Evolutionary conservation across 805 yeast species (phyloP).

Genomic region (Blastobotrys robertii): DNA sequence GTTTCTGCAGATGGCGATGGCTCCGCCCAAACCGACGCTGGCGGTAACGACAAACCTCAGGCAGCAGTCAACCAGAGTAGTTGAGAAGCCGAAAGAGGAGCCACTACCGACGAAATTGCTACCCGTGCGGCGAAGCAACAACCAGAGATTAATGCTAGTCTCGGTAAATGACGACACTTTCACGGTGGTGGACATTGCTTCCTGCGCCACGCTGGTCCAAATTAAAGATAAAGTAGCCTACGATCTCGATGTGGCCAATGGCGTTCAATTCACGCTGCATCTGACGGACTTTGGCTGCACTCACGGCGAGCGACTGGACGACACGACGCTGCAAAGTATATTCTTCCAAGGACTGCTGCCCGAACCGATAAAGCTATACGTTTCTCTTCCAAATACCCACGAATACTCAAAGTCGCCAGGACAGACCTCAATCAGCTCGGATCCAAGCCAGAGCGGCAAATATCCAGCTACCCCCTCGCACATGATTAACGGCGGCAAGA

Average conservation of each 20-base stretch:
- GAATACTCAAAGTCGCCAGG: constrained; percentile 11
- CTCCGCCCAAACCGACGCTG: background rate
- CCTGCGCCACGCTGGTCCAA: constrained; percentile 23
- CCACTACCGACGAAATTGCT: constrained; percentile 24
- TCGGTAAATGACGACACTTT: constrained; percentile 56
- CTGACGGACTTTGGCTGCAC: constrained; percentile 60
- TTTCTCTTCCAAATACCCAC: constrained; percentile 8
- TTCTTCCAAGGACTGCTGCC: constrained; percentile 4
- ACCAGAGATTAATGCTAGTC: constrained; percentile 36
- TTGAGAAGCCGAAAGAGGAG: background rate
- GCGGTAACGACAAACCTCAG: too few relatives aligned
- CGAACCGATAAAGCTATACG: constrained; percentile 13
- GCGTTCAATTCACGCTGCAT: constrained; percentile 31
- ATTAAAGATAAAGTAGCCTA: constrained; percentile 35
- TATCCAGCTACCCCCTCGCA: constrained; percentile 67
- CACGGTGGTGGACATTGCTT: constrained; percentile 36
- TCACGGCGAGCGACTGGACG: constrained; percentile 23
- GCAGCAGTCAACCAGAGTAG: background rate
- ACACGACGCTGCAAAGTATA: constrained; percentile 7
- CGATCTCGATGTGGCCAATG: constrained; percentile 25
- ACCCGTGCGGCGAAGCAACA: constrained; percentile 27
- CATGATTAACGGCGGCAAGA: constrained; percentile 38
- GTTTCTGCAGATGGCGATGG: constrained; percentile 1
- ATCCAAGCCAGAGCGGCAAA: constrained; percentile 8
- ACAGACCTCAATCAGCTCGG: constrained; percentile 5